These are phyloP conservation scores for Aaosphaeria arxii DNA, from an alignment of 2,329 filamentous ascomycete genomes.

Conservation along the genomic window DNA sequence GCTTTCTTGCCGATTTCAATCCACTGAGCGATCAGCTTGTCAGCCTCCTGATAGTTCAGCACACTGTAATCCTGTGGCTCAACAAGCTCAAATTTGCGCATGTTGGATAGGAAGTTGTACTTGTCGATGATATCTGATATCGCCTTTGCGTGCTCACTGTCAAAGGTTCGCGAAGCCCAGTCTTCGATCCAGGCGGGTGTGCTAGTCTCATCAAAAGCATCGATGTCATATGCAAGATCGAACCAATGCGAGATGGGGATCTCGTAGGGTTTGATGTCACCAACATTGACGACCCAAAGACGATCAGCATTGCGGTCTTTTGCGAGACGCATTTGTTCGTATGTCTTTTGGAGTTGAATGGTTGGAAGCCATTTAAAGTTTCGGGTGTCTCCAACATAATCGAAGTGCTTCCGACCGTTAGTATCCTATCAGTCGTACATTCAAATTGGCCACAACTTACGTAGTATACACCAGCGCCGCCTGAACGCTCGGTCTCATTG, in stretches of 20 bases:
- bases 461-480: slow-evolving; percentile 66
- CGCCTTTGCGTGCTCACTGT: slow-evolving; percentile 43
- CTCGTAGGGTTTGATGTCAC: slow-evolving; percentile 64
- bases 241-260: slow-evolving; percentile 66
- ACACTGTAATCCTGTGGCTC: slow-evolving; percentile 58
- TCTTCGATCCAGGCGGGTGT: slow-evolving; percentile 55
- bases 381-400: slow-evolving; percentile 61
- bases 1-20: slow-evolving; percentile 51
- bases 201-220: slow-evolving; percentile 55
- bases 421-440: background rate
- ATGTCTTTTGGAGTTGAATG: slow-evolving; percentile 62
- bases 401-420: slow-evolving; percentile 49
- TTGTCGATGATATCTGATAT: slow-evolving; percentile 54
- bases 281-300: slow-evolving; percentile 67
- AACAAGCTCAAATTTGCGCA: slow-evolving; percentile 62
- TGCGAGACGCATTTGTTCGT: slow-evolving; percentile 63
- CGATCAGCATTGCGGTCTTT: slow-evolving; percentile 57
- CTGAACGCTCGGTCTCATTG: slow-evolving; percentile 58
- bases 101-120: slow-evolving; percentile 56
- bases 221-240: slow-evolving; percentile 64
- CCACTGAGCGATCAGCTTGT: slow-evolving; percentile 57
- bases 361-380: slow-evolving; percentile 63
- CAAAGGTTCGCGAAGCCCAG: slow-evolving; percentile 60
- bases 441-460: slow-evolving; percentile 9
- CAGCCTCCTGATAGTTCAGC: slow-evolving; percentile 64